Evolutionary conservation across 345 rosid genomes (phyloP).

Genomic region (Salix udensis): DNA sequence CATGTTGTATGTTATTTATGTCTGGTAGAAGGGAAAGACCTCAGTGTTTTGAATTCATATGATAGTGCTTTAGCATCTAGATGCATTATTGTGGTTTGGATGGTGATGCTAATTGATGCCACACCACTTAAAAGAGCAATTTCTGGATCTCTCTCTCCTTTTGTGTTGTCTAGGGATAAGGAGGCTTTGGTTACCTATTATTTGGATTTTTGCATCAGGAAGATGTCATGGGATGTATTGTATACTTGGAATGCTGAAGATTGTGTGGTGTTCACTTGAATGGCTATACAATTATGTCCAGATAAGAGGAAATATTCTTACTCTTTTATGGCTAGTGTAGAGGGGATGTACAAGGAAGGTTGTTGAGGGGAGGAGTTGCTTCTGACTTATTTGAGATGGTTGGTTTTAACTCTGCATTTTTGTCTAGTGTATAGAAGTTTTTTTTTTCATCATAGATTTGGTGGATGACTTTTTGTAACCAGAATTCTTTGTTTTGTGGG

Average conservation of each 20-base stretch:
- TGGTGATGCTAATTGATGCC: not conserved
- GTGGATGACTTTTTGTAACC: not conserved
- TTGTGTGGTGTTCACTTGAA: not conserved
- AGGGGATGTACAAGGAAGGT: not conserved
- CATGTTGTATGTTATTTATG: not conserved
- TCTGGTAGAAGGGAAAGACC: not conserved
- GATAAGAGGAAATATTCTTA: not conserved
- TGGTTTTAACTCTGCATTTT: not conserved
- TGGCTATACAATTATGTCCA: not conserved
- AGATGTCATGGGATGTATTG: not conserved
- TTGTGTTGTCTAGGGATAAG: not conserved
- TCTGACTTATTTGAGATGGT: not conserved
- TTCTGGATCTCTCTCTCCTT: not conserved
- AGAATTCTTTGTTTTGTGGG: not conserved
- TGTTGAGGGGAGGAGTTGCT: not conserved
- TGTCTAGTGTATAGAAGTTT: not conserved
- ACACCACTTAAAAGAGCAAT: not conserved
- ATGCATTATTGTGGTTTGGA: not conserved
- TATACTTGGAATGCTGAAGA: not conserved
- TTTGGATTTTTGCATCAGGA: not conserved
- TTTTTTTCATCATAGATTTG: not conserved
- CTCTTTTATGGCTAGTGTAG: not conserved
- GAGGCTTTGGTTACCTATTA: not conserved
- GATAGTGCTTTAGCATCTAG: not conserved
- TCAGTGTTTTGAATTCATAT: too few relatives aligned